A percentile compares a stretch with the other conserved stretches of the same genome.
Evolutionary conservation across 2,329 filamentous ascomycete genomes (phyloP).

Genomic region (Ascochyta fabae): DNA sequence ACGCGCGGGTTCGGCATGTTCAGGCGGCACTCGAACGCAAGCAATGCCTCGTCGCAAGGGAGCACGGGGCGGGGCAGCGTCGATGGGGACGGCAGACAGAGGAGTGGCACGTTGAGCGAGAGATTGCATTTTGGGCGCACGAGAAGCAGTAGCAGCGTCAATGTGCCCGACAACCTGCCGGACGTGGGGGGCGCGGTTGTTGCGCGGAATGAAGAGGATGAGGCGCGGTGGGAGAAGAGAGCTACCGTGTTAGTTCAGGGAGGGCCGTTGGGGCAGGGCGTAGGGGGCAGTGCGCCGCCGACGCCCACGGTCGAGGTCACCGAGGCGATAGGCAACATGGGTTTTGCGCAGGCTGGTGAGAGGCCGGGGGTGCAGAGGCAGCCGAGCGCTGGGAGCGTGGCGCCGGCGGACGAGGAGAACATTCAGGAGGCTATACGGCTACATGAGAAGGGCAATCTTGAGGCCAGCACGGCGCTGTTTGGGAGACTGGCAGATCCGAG

Average conservation of each 20-base stretch:
- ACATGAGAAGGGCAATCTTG: conserved; percentile 83
- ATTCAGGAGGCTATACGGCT: conserved; percentile 96
- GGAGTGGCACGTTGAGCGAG: conserved; percentile 47
- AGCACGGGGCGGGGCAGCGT: conserved; percentile 5
- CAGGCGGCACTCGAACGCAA: conserved; percentile 44
- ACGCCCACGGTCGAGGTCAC: conserved; percentile 36
- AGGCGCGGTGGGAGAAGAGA: conserved; percentile 85
- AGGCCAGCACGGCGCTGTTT: conserved; percentile 84
- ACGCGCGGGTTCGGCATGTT: conserved; percentile 40
- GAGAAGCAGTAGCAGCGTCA: conserved; percentile 67
- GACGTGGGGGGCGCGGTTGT: conserved; percentile 65
- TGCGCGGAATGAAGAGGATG: conserved; percentile 53
- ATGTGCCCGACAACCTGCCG: conserved; percentile 81
- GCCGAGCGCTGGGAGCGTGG: conserved; percentile 21
- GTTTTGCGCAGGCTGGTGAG: background rate
- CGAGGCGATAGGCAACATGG: conserved; percentile 5
- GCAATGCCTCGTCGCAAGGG: conserved; percentile 22
- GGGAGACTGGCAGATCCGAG: conserved; percentile 80
- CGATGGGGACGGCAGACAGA: conserved; percentile 8
- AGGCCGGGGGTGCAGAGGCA: background rate
- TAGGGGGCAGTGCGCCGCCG: conserved; percentile 36
- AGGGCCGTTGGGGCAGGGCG: conserved; percentile 52
- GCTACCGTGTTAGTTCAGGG: conserved; percentile 83
- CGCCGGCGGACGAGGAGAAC: conserved; percentile 54
- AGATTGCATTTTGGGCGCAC: conserved; percentile 69